phyloP scores from a whole-genome alignment of 1,139 yeast species.

The Candida glucosophila region DNA sequence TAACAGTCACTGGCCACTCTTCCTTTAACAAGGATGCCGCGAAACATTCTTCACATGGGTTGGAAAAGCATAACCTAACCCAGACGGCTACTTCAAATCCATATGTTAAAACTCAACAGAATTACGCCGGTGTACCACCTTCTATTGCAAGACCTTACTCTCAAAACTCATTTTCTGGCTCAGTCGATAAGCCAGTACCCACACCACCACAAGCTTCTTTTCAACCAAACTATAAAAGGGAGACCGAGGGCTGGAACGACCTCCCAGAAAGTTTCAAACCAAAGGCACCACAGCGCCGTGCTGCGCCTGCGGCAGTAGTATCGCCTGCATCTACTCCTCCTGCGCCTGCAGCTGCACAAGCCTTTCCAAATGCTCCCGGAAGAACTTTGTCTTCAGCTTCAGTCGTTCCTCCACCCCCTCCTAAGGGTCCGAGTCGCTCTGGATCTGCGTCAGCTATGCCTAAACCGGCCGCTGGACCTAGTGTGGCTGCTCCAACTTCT shows the following conservation, averaged over 20 bases:
- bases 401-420: too few relatives aligned
- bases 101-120: slow-evolving; percentile 8
- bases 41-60: slow-evolving; percentile 2
- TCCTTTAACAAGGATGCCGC: too few relatives aligned
- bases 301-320: slow-evolving; percentile 44
- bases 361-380: slow-evolving; percentile 4
- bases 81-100: slow-evolving; percentile 19
- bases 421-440: slow-evolving; percentile 24
- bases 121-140: slow-evolving; percentile 6
- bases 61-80: slow-evolving; percentile 6
- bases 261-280: slow-evolving; percentile 63
- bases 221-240: slow-evolving; percentile 35
- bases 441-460: slow-evolving; percentile 17
- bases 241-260: slow-evolving; percentile 92
- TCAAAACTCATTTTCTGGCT: slow-evolving; percentile 19
- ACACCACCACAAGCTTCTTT: slow-evolving; percentile 27
- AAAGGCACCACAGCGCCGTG: slow-evolving; percentile 41
- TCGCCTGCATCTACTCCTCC: slow-evolving; percentile 20
- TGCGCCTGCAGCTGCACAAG: slow-evolving; percentile 18
- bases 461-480: slow-evolving; percentile 5
- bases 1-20: slow-evolving; percentile 4
- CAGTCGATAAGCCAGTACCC: slow-evolving; percentile 3
- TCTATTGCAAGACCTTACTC: too few relatives aligned
- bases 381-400: too few relatives aligned
- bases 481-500: slow-evolving; percentile 9